Evolutionary conservation across 1,284 basidiomycete genomes (phyloP), one percentile per base, ranked within the genome.

Genomic region (Ustilago curta): DNA sequence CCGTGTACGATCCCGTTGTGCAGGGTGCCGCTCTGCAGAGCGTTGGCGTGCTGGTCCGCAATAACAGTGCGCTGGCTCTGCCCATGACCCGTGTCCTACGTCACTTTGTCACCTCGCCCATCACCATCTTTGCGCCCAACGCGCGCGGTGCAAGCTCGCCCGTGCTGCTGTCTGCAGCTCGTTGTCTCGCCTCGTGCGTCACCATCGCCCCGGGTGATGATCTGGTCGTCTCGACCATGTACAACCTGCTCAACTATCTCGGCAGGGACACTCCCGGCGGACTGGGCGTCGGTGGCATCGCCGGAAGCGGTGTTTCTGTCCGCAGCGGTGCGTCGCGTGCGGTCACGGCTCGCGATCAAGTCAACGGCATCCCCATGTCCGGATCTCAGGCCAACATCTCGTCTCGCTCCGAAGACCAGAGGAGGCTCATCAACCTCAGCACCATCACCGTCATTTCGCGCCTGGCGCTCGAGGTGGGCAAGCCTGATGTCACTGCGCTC

Each of bases 191-290:
- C 3, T 88, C 93, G 57, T 97, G 95, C 85, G 92, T 97, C 69
- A 91, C 91, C 85, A 70, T 93, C 59, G 90, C 93, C 14, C 91
- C 92, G 8, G 93, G 93, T 58, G 93, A 96, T 77, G 94, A 96
- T 83, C 89, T 95, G 49, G 89, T 95, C 79, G 91, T 95, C 88
- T 97, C 95, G 3, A 94, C 94, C 76, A 92, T 97, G 90, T 97
- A 98, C 85, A 95, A 94, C 9, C 88, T 98, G 16, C 88, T 98
- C 67, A 97, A 97, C 82, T 93, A 93, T 81, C 91, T 97, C 61
- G 93, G 89, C 86, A 91, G 91, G 85, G 93, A 91, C 59, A 74
- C 70, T 18, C 62, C 72, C 0, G 72, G 80, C 53, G 74, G 75
- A 21, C 88, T 90, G 43, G 88, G 89, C 42, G 60, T 73, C 18